These are phyloP conservation scores for Biscogniauxia sp. DNA, from an alignment of 2,329 filamentous ascomycete genomes.

Conservation along the genomic window DNA sequence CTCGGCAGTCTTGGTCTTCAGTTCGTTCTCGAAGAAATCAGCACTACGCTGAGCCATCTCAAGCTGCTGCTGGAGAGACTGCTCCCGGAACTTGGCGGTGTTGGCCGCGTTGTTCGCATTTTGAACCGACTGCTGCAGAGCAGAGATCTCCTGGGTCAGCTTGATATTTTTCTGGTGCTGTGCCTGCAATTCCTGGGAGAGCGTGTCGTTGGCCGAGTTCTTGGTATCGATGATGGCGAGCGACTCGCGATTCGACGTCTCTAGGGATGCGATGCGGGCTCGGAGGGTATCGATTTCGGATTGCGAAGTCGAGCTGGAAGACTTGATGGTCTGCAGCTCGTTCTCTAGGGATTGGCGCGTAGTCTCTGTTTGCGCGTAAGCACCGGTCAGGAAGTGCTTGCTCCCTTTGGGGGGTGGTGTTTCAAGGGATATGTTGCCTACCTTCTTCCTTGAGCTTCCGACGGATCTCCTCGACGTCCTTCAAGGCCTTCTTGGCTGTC, in stretches of 20 bases:
- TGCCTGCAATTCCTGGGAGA: conserved; percentile 81
- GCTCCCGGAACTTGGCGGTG: conserved; percentile 85
- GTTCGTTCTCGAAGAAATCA: conserved; percentile 88
- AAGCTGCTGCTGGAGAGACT: conserved; percentile 85
- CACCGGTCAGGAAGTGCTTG: background rate
- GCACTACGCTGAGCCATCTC: conserved; percentile 85
- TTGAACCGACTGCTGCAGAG: conserved; percentile 81
- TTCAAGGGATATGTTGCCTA: conserved; percentile 38
- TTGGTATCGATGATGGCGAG: conserved; percentile 87
- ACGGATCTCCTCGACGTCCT: conserved; percentile 78
- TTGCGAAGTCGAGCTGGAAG: conserved; percentile 70
- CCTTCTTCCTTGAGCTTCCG: conserved; percentile 81
- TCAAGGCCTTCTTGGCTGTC: conserved; percentile 77
- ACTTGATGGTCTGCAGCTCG: conserved; percentile 75
- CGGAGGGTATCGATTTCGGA: conserved; percentile 74
- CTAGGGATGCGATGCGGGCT: conserved; percentile 79
- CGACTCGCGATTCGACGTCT: conserved; percentile 89
- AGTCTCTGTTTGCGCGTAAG: conserved; percentile 58
- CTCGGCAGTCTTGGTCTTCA: conserved; percentile 86
- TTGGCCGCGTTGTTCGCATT: conserved; percentile 75
- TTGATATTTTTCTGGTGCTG: conserved; percentile 87
- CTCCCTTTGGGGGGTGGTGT: no score
- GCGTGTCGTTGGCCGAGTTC: conserved; percentile 77
- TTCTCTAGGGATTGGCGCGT: conserved; percentile 72
- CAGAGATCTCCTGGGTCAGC: conserved; percentile 76